phyloP scores from a whole-genome alignment of 2,329 filamentous ascomycete species.

The Exophiala viscosa region DNA sequence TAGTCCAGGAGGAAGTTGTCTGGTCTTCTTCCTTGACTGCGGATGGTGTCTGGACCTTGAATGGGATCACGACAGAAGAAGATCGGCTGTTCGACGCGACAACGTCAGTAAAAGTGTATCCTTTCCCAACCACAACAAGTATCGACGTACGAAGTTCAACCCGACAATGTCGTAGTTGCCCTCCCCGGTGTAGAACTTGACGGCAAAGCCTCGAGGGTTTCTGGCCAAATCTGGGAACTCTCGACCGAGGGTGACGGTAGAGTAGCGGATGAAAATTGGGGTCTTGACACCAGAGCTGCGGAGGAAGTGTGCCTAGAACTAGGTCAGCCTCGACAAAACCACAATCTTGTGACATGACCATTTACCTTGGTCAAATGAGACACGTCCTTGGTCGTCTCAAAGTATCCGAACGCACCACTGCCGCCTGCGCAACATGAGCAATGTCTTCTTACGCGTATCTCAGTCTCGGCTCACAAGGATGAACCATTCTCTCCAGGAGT shows the following conservation, averaged over 20 bases:
- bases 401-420: slow-evolving; percentile 31
- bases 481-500: slow-evolving; percentile 41
- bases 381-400: slow-evolving; percentile 29
- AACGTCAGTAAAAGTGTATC: background rate
- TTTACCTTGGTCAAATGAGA: slow-evolving; percentile 18
- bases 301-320: slow-evolving; percentile 39
- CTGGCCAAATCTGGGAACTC: slow-evolving; percentile 46
- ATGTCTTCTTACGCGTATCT: background rate
- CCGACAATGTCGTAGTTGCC: slow-evolving; percentile 51
- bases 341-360: slow-evolving; percentile 26
- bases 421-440: slow-evolving; percentile 3
- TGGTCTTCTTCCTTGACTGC: slow-evolving; percentile 46
- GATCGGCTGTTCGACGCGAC: slow-evolving; percentile 34
- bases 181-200: slow-evolving; percentile 50
- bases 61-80: slow-evolving; percentile 51
- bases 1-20: slow-evolving; percentile 49
- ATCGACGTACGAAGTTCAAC: slow-evolving; percentile 38
- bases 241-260: slow-evolving; percentile 43
- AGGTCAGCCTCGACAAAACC: slow-evolving; percentile 18
- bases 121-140: background rate
- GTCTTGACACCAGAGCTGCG: slow-evolving; percentile 41
- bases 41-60: slow-evolving; percentile 47
- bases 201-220: slow-evolving; percentile 48
- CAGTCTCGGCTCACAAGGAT: slow-evolving; percentile 26
- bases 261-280: slow-evolving; percentile 44